phyloP scores from a whole-genome alignment of 352 stramenopile species.

The Globisporangium cylindrosporum region DNA sequence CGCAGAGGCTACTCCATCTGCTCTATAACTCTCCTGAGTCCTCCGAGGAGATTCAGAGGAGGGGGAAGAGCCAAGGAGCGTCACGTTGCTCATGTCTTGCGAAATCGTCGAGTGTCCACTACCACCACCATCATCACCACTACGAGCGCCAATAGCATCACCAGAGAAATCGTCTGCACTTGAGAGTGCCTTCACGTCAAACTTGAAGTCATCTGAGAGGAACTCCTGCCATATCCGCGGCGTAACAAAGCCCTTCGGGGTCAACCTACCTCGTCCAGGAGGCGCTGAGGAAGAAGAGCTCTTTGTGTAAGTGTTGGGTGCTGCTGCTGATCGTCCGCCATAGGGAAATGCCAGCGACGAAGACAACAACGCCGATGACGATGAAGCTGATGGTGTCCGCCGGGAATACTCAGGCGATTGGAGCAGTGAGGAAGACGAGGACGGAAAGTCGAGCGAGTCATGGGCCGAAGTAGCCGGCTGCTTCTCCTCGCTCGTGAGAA shows the following conservation, averaged over 20 bases:
- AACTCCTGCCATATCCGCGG: slow-evolving; percentile 71
- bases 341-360: slow-evolving; percentile 9
- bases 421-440: slow-evolving; percentile 7
- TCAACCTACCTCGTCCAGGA: slow-evolving; percentile 19
- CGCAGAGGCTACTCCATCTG: background rate
- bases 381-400: background rate
- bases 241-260: slow-evolving; percentile 21
- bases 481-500: slow-evolving; percentile 68
- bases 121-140: background rate
- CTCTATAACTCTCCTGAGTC: background rate
- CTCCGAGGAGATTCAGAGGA: background rate
- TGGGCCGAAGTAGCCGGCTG: slow-evolving; percentile 16
- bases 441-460: background rate
- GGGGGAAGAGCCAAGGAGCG: background rate
- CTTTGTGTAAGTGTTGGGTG: background rate
- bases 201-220: slow-evolving; percentile 70
- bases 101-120: slow-evolving; percentile 15
- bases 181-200: slow-evolving; percentile 31
- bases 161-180: background rate
- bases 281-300: slow-evolving; percentile 18
- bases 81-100: slow-evolving; percentile 15
- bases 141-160: background rate
- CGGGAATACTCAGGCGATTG: slow-evolving; percentile 13
- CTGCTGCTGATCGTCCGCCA: slow-evolving; percentile 16
- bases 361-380: background rate